These are phyloP conservation scores for Stemphylium lycopersici DNA, from an alignment of 2,329 filamentous ascomycete genomes.

Conservation along the genomic window DNA sequence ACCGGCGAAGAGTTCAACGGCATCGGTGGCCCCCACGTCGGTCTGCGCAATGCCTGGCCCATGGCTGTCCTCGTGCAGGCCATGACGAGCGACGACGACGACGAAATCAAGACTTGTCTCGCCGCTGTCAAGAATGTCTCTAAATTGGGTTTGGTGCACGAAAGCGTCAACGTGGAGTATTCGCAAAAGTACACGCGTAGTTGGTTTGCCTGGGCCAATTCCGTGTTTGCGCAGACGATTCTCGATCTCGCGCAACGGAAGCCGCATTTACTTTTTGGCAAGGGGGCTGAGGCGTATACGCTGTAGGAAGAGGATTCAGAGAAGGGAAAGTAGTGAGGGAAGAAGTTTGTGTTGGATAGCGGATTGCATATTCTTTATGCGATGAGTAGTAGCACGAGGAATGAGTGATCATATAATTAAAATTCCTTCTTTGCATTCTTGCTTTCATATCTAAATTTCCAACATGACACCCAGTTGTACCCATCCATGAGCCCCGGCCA, in stretches of 20 bases:
- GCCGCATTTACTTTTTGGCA: slow-evolving; percentile 82
- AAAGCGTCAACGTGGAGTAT: slow-evolving; percentile 66
- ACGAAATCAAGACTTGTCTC: slow-evolving; percentile 78
- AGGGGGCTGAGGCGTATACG: slow-evolving; percentile 56
- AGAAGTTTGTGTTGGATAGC: too few species aligned
- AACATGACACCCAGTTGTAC: background rate
- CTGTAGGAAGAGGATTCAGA: slow-evolving; percentile 7
- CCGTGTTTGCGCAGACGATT: slow-evolving; percentile 91
- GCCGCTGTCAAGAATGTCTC: slow-evolving; percentile 73
- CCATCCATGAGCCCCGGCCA: too few species aligned
- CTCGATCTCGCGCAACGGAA: slow-evolving; percentile 87
- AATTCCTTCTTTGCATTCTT: too few species aligned
- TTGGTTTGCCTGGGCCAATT: slow-evolving; percentile 99
- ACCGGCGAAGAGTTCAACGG: slow-evolving; percentile 78
- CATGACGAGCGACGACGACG: slow-evolving; percentile 82
- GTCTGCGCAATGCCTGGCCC: slow-evolving; percentile 90
- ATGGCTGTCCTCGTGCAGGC: slow-evolving; percentile 94
- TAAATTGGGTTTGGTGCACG: slow-evolving; percentile 80
- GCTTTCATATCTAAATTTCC: slow-evolving; percentile 4
- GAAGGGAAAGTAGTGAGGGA: too few species aligned
- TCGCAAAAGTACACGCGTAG: slow-evolving; percentile 57
- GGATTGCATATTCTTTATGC: too few species aligned
- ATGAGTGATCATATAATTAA: too few species aligned
- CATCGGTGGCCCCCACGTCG: slow-evolving; percentile 85
- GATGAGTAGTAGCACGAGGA: too few species aligned